Evolutionary conservation across 78 protist genomes (phyloP), one percentile per base, ranked within the genome.

Genomic region (slime mould (Dictyostelium discoideum)): DNA sequence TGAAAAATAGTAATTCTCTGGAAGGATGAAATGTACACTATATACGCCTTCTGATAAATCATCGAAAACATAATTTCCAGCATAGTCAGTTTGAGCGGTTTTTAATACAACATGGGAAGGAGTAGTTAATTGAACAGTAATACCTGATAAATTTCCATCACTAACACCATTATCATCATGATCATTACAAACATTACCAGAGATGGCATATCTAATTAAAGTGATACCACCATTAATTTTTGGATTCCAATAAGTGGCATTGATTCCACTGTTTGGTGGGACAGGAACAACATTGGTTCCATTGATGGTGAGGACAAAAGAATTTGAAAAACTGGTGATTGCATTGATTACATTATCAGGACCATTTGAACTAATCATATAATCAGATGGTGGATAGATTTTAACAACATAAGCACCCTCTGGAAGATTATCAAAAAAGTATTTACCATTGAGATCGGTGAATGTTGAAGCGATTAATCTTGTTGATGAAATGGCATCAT

Each of bases 211-310:
- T 39, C 20, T 18, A 18, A 60, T 16, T 60, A 48, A 13, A 63
- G 77, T 84, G 14, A 84, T 26, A 60, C 77, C 87, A 60, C 42
- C 54, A 60, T 60, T 84, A 11, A 84, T n/a, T 14, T 54, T 54
- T 54, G 87, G 87, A 60, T 84, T 63, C 87, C 87, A 84, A 84
- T 48, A 63, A 18, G 87, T 84, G 18, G 87, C 87, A 60, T 84
- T 84, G 3, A 63, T 32, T n/a, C 32, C 32, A n/a, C 24, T 16
- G 32, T 32, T 37, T 16, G 76, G 26, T 29, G 37, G 44, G 6
- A 77, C 83, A 4, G 37, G 3, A 14, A 50, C 67, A 18, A 84
- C 18, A 9, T 46, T 24, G 2, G 48, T 14, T 29, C 37, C 76
- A 13, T 29, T 37, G 3, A 44, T 29, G 20, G 57, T 4, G 13